Evolutionary conservation across 179 eudicot species (phyloP).

Genomic region (Kewa caespitosa): DNA sequence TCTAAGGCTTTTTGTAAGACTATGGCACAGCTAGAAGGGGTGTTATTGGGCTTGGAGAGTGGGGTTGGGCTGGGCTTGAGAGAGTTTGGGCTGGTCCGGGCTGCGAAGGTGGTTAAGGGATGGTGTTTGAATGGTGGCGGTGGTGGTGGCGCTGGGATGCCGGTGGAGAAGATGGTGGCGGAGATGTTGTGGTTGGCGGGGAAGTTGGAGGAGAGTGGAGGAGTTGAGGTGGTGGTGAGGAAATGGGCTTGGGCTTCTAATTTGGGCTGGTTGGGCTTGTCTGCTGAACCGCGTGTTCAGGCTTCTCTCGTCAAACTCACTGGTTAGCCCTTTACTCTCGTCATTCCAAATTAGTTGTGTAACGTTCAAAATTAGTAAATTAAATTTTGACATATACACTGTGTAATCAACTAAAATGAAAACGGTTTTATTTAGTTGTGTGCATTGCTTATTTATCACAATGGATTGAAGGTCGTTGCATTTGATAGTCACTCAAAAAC

Average conservation of each 20-base stretch:
- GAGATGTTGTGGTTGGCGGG: conserved; percentile 78
- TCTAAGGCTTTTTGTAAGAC: conserved; percentile 54
- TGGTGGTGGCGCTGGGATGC: conserved; percentile 21
- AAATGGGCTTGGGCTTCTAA: conserved; percentile 62
- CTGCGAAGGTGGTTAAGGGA: conserved; percentile 30
- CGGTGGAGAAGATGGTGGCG: conserved; percentile 76
- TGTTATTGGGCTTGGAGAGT: conserved; percentile 17
- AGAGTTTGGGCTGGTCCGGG: conserved; percentile 25
- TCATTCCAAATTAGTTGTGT: too few species aligned
- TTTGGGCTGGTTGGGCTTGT: conserved; percentile 57
- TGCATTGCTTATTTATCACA: too few species aligned
- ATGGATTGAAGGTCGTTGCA: too few species aligned
- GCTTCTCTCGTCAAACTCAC: conserved; percentile 65
- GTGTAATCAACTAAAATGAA: too few species aligned
- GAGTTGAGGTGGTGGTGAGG: conserved; percentile 50
- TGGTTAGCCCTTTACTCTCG: conserved; percentile 46
- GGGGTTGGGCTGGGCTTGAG: conserved; percentile 6
- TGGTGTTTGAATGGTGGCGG: conserved; percentile 11
- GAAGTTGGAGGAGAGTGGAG: conserved; percentile 67
- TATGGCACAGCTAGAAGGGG: conserved; percentile 47
- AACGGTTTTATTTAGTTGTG: too few species aligned
- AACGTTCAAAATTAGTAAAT: too few species aligned
- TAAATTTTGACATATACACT: too few species aligned
- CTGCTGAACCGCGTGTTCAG: conserved; percentile 65
- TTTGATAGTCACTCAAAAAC: too few species aligned